Evolutionary conservation across 305 asterid genomes (phyloP), one percentile per base, ranked within the genome.

Genomic region (Solanum hybrid): DNA sequence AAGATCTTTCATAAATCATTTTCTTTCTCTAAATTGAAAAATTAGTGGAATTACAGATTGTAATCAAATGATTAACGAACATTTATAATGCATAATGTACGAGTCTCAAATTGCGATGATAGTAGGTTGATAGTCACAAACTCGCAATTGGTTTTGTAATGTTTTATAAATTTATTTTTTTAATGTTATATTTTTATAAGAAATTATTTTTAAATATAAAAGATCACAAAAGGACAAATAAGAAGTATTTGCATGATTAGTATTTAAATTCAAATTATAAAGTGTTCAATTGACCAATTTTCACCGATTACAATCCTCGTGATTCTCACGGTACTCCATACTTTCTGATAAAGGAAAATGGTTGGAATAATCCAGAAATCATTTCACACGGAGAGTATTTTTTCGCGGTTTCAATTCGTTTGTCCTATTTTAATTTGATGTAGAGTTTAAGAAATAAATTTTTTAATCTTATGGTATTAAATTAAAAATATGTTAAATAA

Each of bases 371-470:
- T 82, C 3, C 2, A 82, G 72, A 17, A 82, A 42, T 4, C 10
- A 45, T n/a, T 82, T 27, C 1, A 42, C 87, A 15, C 0, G 11
- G 56, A 0, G 32, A 82, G 19, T 3, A 10, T 10, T 69, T 69
- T 69, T 2, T 13, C 4, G 2, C 7, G 14, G 2, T n/a, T 60
- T 19, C 2, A n/a, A 66, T 71, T 4, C 0, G 0, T 71, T 24
- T 64, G 13, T 22, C 1, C 0, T 8, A 0, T 26, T 71, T 71
- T 71, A 71, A 26, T 71, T 71, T 11, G 8, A 71, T 71, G 7
- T 5, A 0, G 4, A 71, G 0, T 24, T 71, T 71, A 69, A 69
- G 1, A n/a, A n/a, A 66, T n/a, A 4, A 66, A 1, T 10, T 0
- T 10, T 69, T 24, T 2, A 69, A 24, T 24, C 0, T 24, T 69